Conservation (phyloP, 2,329 filamentous ascomycete genomes). For the Ophiostoma australiae region DNA sequence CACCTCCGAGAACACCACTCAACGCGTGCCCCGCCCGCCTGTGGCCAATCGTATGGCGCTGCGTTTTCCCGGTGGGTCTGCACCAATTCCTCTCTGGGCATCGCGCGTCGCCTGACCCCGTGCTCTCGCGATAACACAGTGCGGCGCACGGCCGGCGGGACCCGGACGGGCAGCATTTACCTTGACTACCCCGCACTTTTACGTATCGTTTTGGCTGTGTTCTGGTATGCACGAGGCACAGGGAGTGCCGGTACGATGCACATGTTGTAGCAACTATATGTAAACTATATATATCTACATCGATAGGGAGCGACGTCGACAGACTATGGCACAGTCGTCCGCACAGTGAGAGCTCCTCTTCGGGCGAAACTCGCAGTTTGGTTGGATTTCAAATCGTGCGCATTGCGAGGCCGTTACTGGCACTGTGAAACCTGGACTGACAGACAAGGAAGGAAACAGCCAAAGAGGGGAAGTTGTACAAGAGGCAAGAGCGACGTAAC, state of each 20-base stretch:
- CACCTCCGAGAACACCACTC: conserved; percentile 11
- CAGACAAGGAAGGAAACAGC: not conserved
- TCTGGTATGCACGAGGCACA: not conserved
- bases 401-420: not conserved
- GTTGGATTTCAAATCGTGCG: not conserved
- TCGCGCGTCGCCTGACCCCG: conserved; percentile 22
- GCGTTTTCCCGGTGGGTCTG: not conserved
- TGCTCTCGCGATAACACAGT: conserved; percentile 21
- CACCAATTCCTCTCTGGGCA: not conserved
- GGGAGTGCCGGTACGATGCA: not conserved
- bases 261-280: not conserved
- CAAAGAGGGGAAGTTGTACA: conserved; percentile 3
- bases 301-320: not conserved
- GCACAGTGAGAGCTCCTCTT: conserved; percentile 16
- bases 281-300: not conserved
- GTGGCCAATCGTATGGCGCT: conserved; percentile 11
- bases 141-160: conserved; percentile 4
- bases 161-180: not conserved
- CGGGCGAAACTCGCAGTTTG: conserved; percentile 8
- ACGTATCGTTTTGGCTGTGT: not conserved
- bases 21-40: conserved; percentile 12
- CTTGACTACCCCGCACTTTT: conserved; percentile 3
- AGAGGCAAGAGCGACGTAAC: not conserved
- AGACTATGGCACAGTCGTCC: conserved; percentile 6
- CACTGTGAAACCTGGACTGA: conserved; percentile 8